These are phyloP conservation scores for Scheffersomyces amazonensis DNA, from an alignment of 805 yeast genomes.

Conservation along the genomic window DNA sequence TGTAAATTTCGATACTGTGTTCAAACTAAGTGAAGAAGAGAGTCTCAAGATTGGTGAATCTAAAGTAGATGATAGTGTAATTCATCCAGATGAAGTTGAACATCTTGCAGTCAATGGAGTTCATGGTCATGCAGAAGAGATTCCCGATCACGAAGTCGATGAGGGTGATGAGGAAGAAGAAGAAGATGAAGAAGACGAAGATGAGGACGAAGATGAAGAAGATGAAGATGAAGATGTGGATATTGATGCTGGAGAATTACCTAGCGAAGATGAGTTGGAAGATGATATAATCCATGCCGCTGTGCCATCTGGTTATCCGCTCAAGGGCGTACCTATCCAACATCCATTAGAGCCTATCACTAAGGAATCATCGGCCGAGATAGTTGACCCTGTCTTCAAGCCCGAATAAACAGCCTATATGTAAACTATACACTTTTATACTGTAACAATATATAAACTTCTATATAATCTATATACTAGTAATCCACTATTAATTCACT, in stretches of 20 bases:
- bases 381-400: conserved; percentile 19
- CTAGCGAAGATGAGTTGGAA: conserved; percentile 7
- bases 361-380: conserved; percentile 9
- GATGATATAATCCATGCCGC: conserved; percentile 1
- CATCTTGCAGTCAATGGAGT: no score
- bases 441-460: not conserved
- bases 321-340: not conserved
- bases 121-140: conserved; percentile 6
- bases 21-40: conserved; percentile 6
- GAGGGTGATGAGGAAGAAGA: conserved; percentile 8
- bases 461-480: not conserved
- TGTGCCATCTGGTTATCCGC: not conserved
- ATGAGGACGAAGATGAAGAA: conserved; percentile 4
- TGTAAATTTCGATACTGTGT: conserved; percentile 19
- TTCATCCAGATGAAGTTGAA: conserved; percentile 8
- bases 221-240: conserved; percentile 4
- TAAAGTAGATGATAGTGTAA: conserved; percentile 4
- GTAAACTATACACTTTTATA: no score
- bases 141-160: conserved; percentile 3
- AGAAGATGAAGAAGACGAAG: conserved; percentile 3
- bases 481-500: no score
- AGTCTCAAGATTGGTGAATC: no score
- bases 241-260: conserved; percentile 1
- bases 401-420: conserved; percentile 6
- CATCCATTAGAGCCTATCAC: not conserved